These are phyloP conservation scores for Cordyceps cateniannulata DNA, from an alignment of 2,329 filamentous ascomycete species.

Conservation along the genomic window DNA sequence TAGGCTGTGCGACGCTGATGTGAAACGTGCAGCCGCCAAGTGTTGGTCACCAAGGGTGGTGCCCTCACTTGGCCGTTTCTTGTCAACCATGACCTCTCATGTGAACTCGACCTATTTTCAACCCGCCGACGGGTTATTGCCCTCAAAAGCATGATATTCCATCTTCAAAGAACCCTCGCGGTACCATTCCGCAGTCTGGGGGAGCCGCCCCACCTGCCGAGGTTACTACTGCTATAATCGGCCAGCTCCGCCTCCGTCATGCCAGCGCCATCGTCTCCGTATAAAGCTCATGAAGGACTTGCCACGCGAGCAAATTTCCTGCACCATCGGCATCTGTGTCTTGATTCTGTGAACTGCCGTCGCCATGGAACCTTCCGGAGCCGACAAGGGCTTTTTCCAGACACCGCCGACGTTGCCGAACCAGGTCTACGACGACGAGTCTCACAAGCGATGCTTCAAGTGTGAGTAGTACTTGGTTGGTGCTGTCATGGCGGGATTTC, in stretches of 20 bases:
- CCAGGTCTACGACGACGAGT: conserved; percentile 50
- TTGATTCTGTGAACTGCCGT: not conserved
- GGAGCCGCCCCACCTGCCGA: not conserved
- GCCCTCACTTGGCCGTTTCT: too few relatives aligned
- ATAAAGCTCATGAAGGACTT: not conserved
- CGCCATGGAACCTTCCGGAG: conserved; percentile 37
- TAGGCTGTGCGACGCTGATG: too few relatives aligned
- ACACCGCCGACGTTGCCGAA: conserved; percentile 44
- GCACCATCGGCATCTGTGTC: not conserved
- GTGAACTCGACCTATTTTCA: too few relatives aligned
- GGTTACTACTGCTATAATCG: not conserved
- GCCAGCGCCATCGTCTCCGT: not conserved
- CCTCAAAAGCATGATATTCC: not conserved
- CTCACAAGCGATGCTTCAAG: conserved; percentile 44
- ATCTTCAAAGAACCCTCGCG: not conserved
- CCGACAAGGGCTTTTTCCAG: conserved; percentile 51
- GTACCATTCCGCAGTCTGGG: conserved; percentile 1
- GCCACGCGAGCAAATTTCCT: not conserved
- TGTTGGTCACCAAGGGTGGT: too few relatives aligned
- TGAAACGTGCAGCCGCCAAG: too few relatives aligned
- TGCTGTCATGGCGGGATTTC: not conserved
- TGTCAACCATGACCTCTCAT: too few relatives aligned
- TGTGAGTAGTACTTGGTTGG: conserved; percentile 31
- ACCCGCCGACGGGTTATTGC: too few relatives aligned
- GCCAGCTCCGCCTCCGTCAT: not conserved